Evolutionary conservation across 148 eudicot species (phyloP), one percentile per base, ranked within the genome.

Genomic region (Nepenthes mirabilis): DNA sequence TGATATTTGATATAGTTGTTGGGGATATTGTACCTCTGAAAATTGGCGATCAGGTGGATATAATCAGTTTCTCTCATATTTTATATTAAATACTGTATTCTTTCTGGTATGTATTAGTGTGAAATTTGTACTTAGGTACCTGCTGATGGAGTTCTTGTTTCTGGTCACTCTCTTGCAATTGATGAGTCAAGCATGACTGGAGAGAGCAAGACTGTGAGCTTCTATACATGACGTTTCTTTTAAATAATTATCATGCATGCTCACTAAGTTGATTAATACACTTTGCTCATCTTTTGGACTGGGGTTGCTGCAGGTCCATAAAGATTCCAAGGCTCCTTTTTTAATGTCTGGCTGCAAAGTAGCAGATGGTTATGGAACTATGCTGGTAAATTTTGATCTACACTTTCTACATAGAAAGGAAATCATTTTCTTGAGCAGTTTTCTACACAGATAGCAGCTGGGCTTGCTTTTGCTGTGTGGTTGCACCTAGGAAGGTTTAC

Each of bases 331-430:
- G 75, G 63, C 77, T 62, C 99, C 99, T 35, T 93, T 93, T 72
- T 72, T 93, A 37, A 79, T 93, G 95, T 86, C 99, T 64, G 99
- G 99, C 45, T 88, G 96, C 78, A 93, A 93, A 80, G 85, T 93
- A 55, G 96, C 96, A 9, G 96, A 88, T 79, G 96, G 99, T 10
- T 83, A 77, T 75, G 98, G 96, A 60, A 80, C 82, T 60, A 86
- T 93, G 96, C 80, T 93, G 91, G 99, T 93, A 84, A 70, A 51
- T 12, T 48, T 2, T 3, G 36, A 23, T 23, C 34, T 6, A 32
- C 8, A 40, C 45, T 8, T 40, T 40, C 8, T 4, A 6, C 59
- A n/a, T 34, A 9, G 36, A 33, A 33, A n/a, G n/a, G 32, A 52
- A 23, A 23, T 23, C 23, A 52, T 52, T 12, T 13, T 13, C 14